A percentile compares a stretch with the other conserved stretches of the same genome.
Conservation (phyloP, 192 early-diverging fungal species). For the Geranomyces michiganensis region DNA sequence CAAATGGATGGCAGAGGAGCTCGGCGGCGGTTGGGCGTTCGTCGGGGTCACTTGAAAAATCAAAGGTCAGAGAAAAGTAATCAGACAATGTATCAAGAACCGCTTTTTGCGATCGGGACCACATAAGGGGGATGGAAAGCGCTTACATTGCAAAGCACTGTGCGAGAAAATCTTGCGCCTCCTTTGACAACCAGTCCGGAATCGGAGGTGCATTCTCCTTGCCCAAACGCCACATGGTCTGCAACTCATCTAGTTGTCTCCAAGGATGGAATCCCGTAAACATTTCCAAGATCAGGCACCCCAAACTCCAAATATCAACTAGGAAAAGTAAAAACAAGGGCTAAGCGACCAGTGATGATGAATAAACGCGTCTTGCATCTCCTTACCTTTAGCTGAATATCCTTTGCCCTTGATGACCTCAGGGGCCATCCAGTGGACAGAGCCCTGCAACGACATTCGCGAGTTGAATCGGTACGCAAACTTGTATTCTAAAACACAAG, state of each 20-base stretch:
- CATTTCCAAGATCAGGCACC: constrained; percentile 98
- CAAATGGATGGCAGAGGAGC: constrained; percentile 73
- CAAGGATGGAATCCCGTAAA: constrained; percentile 94
- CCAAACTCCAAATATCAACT: constrained; percentile 65
- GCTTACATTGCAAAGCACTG: constrained; percentile 78
- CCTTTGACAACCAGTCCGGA: constrained; percentile 69
- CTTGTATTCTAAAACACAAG: constrained; percentile 40
- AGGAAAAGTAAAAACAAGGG: not conserved
- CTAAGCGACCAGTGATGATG: too few relatives aligned
- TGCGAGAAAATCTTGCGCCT: constrained; percentile 73
- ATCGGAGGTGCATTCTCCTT: constrained; percentile 78
- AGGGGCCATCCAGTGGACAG: constrained; percentile 99
- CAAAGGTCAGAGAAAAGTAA: not conserved
- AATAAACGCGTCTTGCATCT: not conserved
- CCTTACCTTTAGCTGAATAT: constrained; percentile 88
- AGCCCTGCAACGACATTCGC: constrained; percentile 84
- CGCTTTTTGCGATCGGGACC: too few relatives aligned
- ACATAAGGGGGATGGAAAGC: not conserved
- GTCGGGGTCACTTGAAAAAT: constrained; percentile 72
- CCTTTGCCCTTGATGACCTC: constrained; percentile 93
- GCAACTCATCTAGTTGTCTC: constrained; percentile 56
- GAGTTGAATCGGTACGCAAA: constrained; percentile 50
- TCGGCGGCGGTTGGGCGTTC: constrained; percentile 75
- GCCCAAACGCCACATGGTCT: constrained; percentile 74
- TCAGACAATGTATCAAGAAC: constrained; percentile 25